Conservation (phyloP, 2,329 filamentous ascomycete genomes). For the Colletotrichum costaricense region DNA sequence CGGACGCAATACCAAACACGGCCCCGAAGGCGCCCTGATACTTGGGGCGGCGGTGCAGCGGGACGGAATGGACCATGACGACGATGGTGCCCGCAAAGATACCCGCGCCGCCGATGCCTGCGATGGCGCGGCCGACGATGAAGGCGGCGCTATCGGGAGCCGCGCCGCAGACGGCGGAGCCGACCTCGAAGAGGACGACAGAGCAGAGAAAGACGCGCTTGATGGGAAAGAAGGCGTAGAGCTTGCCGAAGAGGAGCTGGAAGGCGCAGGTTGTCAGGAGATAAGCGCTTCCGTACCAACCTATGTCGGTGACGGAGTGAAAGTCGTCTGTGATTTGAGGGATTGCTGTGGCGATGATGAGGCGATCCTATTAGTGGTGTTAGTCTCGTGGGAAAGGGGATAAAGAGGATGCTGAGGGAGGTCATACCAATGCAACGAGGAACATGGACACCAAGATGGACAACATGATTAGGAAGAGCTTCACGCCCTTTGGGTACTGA, state of each 20-base stretch:
- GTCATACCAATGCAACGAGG: slow-evolving; percentile 31
- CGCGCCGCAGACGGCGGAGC: slow-evolving; percentile 46
- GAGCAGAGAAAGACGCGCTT: slow-evolving; percentile 42
- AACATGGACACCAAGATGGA: slow-evolving; percentile 35
- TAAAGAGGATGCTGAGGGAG: neutral
- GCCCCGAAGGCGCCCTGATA: slow-evolving; percentile 47
- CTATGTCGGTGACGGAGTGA: slow-evolving; percentile 42
- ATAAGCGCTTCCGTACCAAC: slow-evolving; percentile 45
- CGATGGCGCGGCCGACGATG: slow-evolving; percentile 51
- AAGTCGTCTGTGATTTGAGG: slow-evolving; percentile 47
- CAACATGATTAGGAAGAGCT: slow-evolving; percentile 37
- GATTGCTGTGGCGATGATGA: slow-evolving; percentile 53
- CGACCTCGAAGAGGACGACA: slow-evolving; percentile 43
- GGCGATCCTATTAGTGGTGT: slow-evolving; percentile 41
- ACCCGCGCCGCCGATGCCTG: slow-evolving; percentile 50
- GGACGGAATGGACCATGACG: slow-evolving; percentile 44
- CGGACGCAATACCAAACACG: slow-evolving; percentile 53
- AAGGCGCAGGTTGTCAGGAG: slow-evolving; percentile 44
- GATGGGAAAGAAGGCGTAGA: slow-evolving; percentile 43
- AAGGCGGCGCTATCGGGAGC: slow-evolving; percentile 46
- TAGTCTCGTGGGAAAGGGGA: neutral
- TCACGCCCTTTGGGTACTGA: slow-evolving; percentile 26
- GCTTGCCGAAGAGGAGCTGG: slow-evolving; percentile 45
- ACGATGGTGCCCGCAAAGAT: slow-evolving; percentile 49
- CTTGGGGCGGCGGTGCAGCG: slow-evolving; percentile 51